A percentile compares a stretch with the other conserved stretches of the same genome.
Conservation (phyloP, 106 monocot genomes). For the Dioscorea alata region DNA sequence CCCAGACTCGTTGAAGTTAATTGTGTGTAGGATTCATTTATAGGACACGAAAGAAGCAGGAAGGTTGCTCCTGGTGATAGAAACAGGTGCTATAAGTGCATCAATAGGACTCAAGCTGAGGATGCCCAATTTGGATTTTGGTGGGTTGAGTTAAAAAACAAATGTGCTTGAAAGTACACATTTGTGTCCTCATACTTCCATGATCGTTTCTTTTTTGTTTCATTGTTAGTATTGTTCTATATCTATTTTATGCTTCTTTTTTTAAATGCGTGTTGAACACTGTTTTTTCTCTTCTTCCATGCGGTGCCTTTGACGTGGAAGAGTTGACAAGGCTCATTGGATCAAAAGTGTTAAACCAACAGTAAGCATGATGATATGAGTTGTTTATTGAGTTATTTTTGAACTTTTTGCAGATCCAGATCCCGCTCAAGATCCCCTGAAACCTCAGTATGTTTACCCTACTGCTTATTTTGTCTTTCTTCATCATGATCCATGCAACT, state of each 20-base stretch:
- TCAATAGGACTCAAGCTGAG: background rate
- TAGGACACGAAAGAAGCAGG: background rate
- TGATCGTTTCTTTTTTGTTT: background rate
- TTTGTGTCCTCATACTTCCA: background rate
- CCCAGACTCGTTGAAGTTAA: background rate
- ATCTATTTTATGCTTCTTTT: background rate
- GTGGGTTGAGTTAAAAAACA: too few species aligned
- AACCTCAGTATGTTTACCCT: constrained; percentile 39
- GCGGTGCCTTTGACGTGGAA: constrained; percentile 29
- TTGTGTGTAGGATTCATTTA: constrained; percentile 2
- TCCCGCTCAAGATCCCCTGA: constrained; percentile 53
- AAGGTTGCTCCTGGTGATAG: background rate
- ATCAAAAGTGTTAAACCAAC: constrained; percentile 30
- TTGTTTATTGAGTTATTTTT: constrained; percentile 29
- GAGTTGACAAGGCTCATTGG: constrained; percentile 36
- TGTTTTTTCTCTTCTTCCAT: constrained; percentile 10
- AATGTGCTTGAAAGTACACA: too few species aligned
- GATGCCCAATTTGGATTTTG: constrained; percentile 10
- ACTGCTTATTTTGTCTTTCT: background rate
- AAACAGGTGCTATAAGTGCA: background rate
- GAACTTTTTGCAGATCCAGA: constrained; percentile 67
- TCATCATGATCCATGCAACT: constrained; percentile 1
- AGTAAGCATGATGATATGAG: constrained; percentile 32
- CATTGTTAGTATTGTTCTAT: background rate
- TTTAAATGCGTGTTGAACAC: background rate